phyloP scores from a whole-genome alignment of 2,329 filamentous ascomycete genomes.

The Cercospora zeina region DNA sequence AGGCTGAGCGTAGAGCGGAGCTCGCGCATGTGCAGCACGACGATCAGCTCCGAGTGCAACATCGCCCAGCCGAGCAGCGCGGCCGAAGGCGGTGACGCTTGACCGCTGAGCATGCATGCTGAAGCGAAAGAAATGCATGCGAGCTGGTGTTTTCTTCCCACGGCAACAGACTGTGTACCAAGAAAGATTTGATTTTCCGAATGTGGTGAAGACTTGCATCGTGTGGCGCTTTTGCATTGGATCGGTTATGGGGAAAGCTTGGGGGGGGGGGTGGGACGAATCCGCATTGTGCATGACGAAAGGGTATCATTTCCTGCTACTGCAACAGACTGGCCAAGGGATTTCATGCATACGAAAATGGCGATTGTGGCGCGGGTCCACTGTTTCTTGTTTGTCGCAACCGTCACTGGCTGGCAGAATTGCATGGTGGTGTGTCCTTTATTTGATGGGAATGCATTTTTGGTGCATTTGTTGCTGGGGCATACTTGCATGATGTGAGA shows the following conservation, averaged over 20 bases:
- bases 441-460: background rate
- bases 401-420: slow-evolving; percentile 6
- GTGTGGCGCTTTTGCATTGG: slow-evolving; percentile 12
- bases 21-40: slow-evolving; percentile 19
- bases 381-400: background rate
- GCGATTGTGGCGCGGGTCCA: background rate
- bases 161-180: background rate
- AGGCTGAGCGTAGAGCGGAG: slow-evolving; percentile 34
- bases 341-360: slow-evolving; percentile 1
- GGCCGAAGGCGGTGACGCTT: slow-evolving; percentile 15
- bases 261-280: background rate
- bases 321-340: slow-evolving; percentile 8
- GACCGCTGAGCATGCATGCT: slow-evolving; percentile 5
- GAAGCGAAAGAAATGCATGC: background rate
- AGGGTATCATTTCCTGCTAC: background rate
- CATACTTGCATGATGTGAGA: slow-evolving; percentile 5
- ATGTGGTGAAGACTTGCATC: slow-evolving; percentile 4
- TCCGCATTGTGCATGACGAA: background rate
- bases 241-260: background rate
- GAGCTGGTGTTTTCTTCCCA: background rate
- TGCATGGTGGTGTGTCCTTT: background rate
- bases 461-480: background rate
- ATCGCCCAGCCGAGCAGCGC: slow-evolving; percentile 8
- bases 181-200: slow-evolving; percentile 2
- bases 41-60: slow-evolving; percentile 11